Percentiles rank a stretch among this genome's conserved stretches.
Evolutionary conservation across 2,329 filamentous ascomycete genomes (phyloP).

Genomic region (Blastomyces silverae): DNA sequence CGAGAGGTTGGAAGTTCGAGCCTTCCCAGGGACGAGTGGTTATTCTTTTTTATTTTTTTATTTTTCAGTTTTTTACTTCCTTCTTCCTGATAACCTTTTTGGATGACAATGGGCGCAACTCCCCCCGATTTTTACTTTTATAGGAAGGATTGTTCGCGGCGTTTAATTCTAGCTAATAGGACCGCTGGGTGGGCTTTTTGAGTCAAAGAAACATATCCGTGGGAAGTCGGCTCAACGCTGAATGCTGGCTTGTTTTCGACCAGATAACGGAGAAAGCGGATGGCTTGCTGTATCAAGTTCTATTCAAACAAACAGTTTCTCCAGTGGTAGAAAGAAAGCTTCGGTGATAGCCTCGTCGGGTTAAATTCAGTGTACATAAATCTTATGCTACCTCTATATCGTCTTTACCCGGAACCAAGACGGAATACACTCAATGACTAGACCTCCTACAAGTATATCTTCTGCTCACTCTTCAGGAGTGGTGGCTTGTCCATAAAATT

Average conservation of each 20-base stretch:
- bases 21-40: conserved; percentile 34
- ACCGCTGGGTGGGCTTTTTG: not conserved
- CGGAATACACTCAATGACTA: not conserved
- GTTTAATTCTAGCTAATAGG: too few relatives aligned
- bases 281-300: not conserved
- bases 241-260: not conserved
- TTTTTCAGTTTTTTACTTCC: not conserved
- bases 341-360: not conserved
- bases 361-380: not conserved
- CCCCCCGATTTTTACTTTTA: too few relatives aligned
- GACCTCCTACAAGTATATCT: not conserved
- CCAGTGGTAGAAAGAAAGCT: not conserved
- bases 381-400: not conserved
- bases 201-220: not conserved
- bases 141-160: too few relatives aligned
- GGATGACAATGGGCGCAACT: too few relatives aligned
- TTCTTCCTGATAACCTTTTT: too few relatives aligned
- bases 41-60: conserved; percentile 10
- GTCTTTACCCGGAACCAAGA: not conserved
- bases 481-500: not conserved
- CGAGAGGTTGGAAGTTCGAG: conserved; percentile 38
- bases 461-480: not conserved
- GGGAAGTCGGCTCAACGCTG: not conserved
- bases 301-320: not conserved
- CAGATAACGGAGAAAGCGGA: not conserved